These are phyloP conservation scores for Firmiana major DNA, from an alignment of 345 rosid genomes.

Conservation along the genomic window DNA sequence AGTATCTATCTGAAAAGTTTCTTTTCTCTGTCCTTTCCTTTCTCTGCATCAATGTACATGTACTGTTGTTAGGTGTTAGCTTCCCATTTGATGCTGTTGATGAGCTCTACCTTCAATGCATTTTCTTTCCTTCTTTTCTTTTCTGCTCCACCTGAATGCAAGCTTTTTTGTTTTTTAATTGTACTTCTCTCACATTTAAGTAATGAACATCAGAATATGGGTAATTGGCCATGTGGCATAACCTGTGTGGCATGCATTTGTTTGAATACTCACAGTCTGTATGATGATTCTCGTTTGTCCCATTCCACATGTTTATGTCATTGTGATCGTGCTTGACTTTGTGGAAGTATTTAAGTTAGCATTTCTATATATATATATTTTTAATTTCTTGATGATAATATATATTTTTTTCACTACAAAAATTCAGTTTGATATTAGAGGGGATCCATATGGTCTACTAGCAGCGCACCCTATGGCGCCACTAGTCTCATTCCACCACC, in stretches of 20 bases:
- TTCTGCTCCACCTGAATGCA: neutral
- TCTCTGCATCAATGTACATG: neutral
- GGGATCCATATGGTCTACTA: slow-evolving; percentile 58
- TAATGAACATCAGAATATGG: neutral
- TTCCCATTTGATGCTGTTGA: neutral
- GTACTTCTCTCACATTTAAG: neutral
- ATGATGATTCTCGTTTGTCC: neutral
- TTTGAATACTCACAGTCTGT: no score
- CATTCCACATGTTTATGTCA: no score
- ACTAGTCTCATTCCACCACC: slow-evolving; percentile 71
- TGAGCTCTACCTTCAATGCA: neutral
- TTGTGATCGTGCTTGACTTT: no score
- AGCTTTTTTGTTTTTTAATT: neutral
- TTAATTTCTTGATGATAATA: neutral
- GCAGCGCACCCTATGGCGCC: slow-evolving; percentile 75
- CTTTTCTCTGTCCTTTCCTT: no score
- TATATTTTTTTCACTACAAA: neutral
- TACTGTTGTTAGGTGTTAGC: neutral
- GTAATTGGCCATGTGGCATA: neutral
- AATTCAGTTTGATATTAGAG: slow-evolving; percentile 71
- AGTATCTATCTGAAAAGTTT: neutral
- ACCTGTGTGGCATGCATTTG: no score
- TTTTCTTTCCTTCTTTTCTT: neutral
- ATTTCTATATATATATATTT: no score
- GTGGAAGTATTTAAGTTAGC: no score